Base-by-base conservation (phyloP, 139 green algal genomes). In the Haematococcus lacustris region DNA sequence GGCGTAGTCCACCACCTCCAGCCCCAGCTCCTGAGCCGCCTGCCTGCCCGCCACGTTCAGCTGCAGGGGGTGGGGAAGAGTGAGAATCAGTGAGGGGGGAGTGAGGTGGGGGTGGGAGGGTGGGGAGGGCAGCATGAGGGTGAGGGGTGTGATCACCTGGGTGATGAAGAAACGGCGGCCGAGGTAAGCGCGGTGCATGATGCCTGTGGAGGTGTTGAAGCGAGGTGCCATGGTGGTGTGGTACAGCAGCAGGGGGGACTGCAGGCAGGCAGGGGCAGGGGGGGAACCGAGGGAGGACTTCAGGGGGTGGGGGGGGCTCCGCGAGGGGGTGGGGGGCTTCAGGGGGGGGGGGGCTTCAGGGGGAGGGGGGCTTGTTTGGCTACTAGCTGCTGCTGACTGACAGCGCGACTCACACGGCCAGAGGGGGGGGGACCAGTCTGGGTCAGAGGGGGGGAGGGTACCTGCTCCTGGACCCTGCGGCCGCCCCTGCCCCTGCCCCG, bases 1-100 rank as follows among this genome's bases (percentile, higher is more conserved):
- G 35, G 30, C 62, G 51, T 71, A 77, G 37, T 77, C 72, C 32
- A 77, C 9, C 9, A 77, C 35, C 72, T 77, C 63, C 35, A 77
- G 39, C 5, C 72, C 72, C 72, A 77, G 34, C 25, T 17, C 3
- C 3, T 25, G 3, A 28, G 72, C 72, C 17, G 37, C 41, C 3
- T 33, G 7, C 3, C 41, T 3, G 9, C 72, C 72, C 2, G 59
- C 63, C 13, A 40, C 72, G 33, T 77, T 77, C 6, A 77, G 43
- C 63, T 77, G 72, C 63, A 26, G 34, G n/a, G 26, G 59, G 6
- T 57, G 21, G 47, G 13, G 21, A 13, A 57, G 47, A 57, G 47
- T 13, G 47, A 28, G 47, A 28, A 28, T 21, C 21, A 21, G 47
- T 28, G 21, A 57, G 13, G 47, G 47, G 13, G 13, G 47, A 28